Evolutionary conservation across 192 early-diverging fungal genomes (phyloP).

Genomic region (Pilobolus umbonatus): DNA sequence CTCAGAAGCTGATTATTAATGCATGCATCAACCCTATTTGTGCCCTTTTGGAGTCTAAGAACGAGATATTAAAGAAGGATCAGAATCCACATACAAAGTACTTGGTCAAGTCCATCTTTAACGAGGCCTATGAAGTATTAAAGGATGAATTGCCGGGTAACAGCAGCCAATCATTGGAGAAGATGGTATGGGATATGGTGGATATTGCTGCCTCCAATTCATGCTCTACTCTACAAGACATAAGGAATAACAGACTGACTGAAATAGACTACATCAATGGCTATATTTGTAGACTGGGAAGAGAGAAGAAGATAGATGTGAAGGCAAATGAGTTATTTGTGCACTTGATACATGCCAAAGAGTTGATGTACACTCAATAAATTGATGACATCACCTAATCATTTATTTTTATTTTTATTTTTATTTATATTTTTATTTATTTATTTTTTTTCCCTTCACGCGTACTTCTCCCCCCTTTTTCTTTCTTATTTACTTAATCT

Average conservation of each 20-base stretch:
- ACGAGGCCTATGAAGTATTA: constrained; percentile 25
- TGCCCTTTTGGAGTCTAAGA: constrained; percentile 47
- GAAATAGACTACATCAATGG: constrained; percentile 64
- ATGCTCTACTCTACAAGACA: constrained; percentile 54
- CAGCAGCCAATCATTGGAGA: constrained; percentile 33
- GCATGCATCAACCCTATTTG: constrained; percentile 63
- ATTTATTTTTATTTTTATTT: neutral
- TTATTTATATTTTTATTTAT: constrained; percentile 7
- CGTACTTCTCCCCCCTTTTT: neutral
- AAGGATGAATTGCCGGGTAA: constrained; percentile 30
- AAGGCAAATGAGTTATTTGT: constrained; percentile 25
- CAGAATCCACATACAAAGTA: neutral
- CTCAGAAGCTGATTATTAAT: constrained; percentile 62
- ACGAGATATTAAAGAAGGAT: constrained; percentile 43
- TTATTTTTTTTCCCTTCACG: neutral
- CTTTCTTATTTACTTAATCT: neutral
- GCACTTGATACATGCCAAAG: constrained; percentile 24
- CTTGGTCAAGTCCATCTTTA: constrained; percentile 17
- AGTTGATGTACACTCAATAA: too few species aligned
- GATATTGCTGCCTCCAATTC: constrained; percentile 35
- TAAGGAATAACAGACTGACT: constrained; percentile 33
- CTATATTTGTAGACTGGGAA: constrained; percentile 44
- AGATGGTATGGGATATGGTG: constrained; percentile 36
- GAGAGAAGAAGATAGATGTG: constrained; percentile 34
- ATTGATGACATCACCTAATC: too few species aligned